Base-by-base conservation (phyloP, 768 basidiomycete species). In the Lactarius indigo region DNA sequence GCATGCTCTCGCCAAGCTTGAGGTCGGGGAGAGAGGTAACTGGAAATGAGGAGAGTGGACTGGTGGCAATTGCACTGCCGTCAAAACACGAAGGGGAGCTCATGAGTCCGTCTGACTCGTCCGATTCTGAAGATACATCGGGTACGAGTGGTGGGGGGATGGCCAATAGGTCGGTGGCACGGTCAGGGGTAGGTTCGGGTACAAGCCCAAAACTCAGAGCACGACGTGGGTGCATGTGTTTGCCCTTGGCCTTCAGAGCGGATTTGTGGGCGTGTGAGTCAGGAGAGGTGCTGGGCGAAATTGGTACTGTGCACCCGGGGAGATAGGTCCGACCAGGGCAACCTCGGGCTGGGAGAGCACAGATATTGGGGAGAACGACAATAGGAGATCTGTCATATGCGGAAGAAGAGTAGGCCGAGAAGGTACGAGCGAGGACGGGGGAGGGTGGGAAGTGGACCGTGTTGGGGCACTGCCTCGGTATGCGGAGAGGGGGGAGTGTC, bases 331-430 rank as follows among this genome's bases (percentile, higher is more conserved):
- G 82, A 31, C 89, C 88, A 59, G 88, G 87, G 74, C 87, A 89
- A 35, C 90, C 90, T 66, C 92, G 86, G 71, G 85, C 90, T 41
- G 92, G 92, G 28, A 94, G 82, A 12, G 87, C 86, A 73, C 91
- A 92, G 41, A 81, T 75, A 73, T 92, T 91, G 37, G 88, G 87
- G 28, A 83, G 73, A 70, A 91, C 88, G 73, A 86, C 79, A 74
- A 94, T 90, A 66, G 91, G 91, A 4, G 89, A 85, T 65, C 92
- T 88, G 79, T 94, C 91, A 78, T 94, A 94, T 9, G 78, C 74
- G 41, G 78, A 72, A 39, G 81, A 68, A 5, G 80, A 79, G 73
- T 83, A 75, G 18, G 82, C 81, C 35, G 74, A 72, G 73, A 80
- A 79, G 63, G 77, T 78, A 63, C 76, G 75, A 37, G 78, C 73